Conservation (phyloP, 805 yeast genomes). For the Hanseniaspora pseudoguilliermondii region DNA sequence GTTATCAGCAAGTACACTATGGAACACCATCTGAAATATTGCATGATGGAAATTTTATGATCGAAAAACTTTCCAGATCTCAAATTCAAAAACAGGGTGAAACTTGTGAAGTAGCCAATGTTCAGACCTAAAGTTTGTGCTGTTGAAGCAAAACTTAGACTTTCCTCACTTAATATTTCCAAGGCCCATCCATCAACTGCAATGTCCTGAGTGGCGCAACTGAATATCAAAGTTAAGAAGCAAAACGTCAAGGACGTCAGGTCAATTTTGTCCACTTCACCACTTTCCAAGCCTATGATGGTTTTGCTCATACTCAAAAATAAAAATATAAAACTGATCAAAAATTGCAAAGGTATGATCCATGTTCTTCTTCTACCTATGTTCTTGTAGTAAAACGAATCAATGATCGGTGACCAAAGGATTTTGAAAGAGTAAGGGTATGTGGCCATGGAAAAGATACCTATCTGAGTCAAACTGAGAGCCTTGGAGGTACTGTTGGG, state of each 20-base stretch:
- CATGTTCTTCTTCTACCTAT: constrained; percentile 81
- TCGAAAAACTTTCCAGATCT: constrained; percentile 89
- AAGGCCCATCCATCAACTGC: constrained; percentile 99
- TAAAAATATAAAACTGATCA: constrained; percentile 60
- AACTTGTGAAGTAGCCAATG: constrained; percentile 81
- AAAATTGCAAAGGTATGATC: constrained; percentile 83
- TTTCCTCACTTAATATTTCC: constrained; percentile 64
- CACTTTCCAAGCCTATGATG: constrained; percentile 35
- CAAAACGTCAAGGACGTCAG: constrained; percentile 42
- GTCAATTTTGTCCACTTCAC: constrained; percentile 7
- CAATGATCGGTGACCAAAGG: constrained; percentile 93
- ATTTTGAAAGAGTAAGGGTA: constrained; percentile 89
- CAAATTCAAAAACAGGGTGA: constrained; percentile 81
- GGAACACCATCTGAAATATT: constrained; percentile 71
- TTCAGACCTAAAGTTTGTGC: constrained; percentile 95
- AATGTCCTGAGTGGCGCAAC: constrained; percentile 95
- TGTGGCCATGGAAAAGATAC: constrained; percentile 79
- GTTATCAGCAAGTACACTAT: constrained; percentile 58
- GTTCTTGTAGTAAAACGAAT: constrained; percentile 55
- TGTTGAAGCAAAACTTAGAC: constrained; percentile 84
- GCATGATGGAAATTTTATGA: constrained; percentile 50
- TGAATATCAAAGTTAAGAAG: constrained; percentile 66
- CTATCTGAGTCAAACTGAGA: constrained; percentile 77
- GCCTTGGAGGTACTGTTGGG: constrained; percentile 25
- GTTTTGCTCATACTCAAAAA: constrained; percentile 27